Percentiles rank a stretch among this genome's conserved stretches.
Evolutionary conservation across 441 rosid genomes (phyloP).

Genomic region (Cnidoscolus chayamansa): DNA sequence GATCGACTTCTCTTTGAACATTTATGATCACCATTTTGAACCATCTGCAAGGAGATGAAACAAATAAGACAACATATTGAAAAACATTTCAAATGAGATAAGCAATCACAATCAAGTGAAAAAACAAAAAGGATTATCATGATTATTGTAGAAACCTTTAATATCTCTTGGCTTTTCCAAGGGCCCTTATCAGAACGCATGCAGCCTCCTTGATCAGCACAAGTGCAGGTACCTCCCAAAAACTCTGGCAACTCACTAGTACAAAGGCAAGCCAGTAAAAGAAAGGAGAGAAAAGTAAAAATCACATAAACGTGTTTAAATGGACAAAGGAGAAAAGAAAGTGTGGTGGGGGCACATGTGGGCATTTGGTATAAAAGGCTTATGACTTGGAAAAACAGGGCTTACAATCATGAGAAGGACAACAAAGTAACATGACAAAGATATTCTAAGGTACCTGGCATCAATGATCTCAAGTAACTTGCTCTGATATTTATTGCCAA

Average conservation of each 20-base stretch:
- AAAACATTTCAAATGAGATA: slow-evolving; percentile 8
- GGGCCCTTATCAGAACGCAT: slow-evolving; percentile 96
- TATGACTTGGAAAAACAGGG: neutral
- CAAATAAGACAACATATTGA: slow-evolving; percentile 16
- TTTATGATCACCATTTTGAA: slow-evolving; percentile 63
- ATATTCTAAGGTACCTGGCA: slow-evolving; percentile 40
- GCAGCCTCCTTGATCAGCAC: slow-evolving; percentile 85
- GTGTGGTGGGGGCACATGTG: neutral
- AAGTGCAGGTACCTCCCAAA: slow-evolving; percentile 89
- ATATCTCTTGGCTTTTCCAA: slow-evolving; percentile 72
- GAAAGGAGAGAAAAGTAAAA: slow-evolving; percentile 6
- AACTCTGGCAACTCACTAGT: slow-evolving; percentile 89
- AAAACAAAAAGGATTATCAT: slow-evolving; percentile 4
- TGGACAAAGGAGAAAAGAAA: neutral
- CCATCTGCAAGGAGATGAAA: slow-evolving; percentile 45
- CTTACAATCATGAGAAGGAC: neutral
- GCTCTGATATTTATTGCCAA: slow-evolving; percentile 83
- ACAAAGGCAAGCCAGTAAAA: slow-evolving; percentile 6
- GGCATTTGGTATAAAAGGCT: neutral
- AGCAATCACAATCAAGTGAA: neutral
- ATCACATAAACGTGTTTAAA: neutral
- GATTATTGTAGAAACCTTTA: slow-evolving; percentile 47
- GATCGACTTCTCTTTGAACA: slow-evolving; percentile 37
- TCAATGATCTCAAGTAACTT: slow-evolving; percentile 85
- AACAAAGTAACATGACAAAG: slow-evolving; percentile 3